phyloP scores from a whole-genome alignment of 441 rosid species.

The Codiaeum variegatum region DNA sequence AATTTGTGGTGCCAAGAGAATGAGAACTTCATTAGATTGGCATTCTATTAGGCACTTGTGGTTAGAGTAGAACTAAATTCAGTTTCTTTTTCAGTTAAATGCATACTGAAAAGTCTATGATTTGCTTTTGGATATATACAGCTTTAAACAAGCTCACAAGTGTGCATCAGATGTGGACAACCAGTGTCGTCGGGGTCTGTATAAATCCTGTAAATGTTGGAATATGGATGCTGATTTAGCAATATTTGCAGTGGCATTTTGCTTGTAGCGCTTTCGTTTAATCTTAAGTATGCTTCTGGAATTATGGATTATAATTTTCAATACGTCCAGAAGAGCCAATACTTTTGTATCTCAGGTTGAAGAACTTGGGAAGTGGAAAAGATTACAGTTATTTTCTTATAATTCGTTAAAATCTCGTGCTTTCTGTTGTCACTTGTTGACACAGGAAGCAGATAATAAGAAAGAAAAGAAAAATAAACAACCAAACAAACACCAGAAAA shows the following conservation, averaged over 20 bases:
- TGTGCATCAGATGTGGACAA: neutral
- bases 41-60: constrained; percentile 44
- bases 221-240: neutral
- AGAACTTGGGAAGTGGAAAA: neutral
- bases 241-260: neutral
- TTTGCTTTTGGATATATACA: neutral
- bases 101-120: neutral
- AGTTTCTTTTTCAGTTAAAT: neutral
- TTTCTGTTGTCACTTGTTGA: too few relatives aligned
- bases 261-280: neutral
- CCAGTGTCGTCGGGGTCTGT: neutral
- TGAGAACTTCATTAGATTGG: constrained; percentile 35
- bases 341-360: neutral
- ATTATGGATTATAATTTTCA: neutral
- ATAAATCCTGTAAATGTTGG: neutral
- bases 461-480: too few relatives aligned
- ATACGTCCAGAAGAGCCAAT: neutral
- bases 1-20: constrained; percentile 1
- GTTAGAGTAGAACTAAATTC: constrained; percentile 24
- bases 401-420: too few relatives aligned
- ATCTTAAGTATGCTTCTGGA: neutral
- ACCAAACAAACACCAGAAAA: too few relatives aligned
- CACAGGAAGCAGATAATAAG: too few relatives aligned
- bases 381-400: too few relatives aligned
- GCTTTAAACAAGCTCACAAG: neutral